A percentile compares a stretch with the other conserved stretches of the same genome.
Evolutionary conservation across 169 alveolate species (phyloP).

Genomic region (Plasmodium billcollinsi): DNA sequence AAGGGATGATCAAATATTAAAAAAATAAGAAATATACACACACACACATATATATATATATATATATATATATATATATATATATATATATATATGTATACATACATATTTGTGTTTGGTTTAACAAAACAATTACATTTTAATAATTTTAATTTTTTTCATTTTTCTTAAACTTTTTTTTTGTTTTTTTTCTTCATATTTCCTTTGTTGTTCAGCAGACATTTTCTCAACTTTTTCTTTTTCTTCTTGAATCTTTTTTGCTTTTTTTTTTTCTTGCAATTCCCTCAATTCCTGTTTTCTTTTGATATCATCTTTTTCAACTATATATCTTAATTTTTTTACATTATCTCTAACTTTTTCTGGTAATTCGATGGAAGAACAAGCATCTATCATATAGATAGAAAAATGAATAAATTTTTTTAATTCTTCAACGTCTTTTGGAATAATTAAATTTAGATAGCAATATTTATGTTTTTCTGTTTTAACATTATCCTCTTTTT

Average conservation of each 20-base stretch:
- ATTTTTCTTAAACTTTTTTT: slow-evolving; percentile 61
- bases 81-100: neutral
- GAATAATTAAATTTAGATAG: slow-evolving; percentile 40
- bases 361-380: slow-evolving; percentile 43
- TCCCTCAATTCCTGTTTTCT: slow-evolving; percentile 58
- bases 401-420: slow-evolving; percentile 37
- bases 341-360: slow-evolving; percentile 70
- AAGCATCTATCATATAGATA: slow-evolving; percentile 74
- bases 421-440: slow-evolving; percentile 40
- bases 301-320: slow-evolving; percentile 58
- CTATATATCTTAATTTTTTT: slow-evolving; percentile 58
- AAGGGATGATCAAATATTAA: too few relatives aligned
- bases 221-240: slow-evolving; percentile 59
- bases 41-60: neutral
- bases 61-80: neutral
- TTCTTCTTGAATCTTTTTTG: slow-evolving; percentile 70
- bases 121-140: slow-evolving; percentile 28
- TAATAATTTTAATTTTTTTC: slow-evolving; percentile 71
- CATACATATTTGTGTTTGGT: neutral
- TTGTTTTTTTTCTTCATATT: slow-evolving; percentile 70
- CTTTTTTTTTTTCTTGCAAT: slow-evolving; percentile 65
- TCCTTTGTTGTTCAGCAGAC: slow-evolving; percentile 75
- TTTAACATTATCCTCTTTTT: slow-evolving; percentile 16
- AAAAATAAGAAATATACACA: neutral
- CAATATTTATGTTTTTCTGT: slow-evolving; percentile 52